Evolutionary conservation across 2,329 filamentous ascomycete genomes (phyloP).

Genomic region (Colletotrichum simmondsii): DNA sequence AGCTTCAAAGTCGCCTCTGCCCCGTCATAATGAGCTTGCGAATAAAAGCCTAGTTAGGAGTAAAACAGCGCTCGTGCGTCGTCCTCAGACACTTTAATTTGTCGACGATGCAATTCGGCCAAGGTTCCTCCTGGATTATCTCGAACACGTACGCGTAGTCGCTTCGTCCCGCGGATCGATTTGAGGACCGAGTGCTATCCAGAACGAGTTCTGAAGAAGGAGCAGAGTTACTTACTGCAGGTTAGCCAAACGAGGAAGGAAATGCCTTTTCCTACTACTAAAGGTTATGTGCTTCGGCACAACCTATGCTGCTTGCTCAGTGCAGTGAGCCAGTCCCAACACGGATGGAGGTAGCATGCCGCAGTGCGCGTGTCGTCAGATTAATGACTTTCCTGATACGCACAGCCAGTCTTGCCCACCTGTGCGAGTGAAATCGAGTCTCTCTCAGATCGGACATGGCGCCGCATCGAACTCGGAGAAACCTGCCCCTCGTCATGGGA

Average conservation of each 20-base stretch:
- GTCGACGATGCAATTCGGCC: background rate
- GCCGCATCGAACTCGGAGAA: conserved; percentile 8
- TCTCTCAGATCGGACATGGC: conserved; percentile 12
- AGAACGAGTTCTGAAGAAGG: background rate
- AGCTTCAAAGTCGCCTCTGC: background rate
- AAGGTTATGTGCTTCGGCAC: background rate
- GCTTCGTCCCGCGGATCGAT: conserved; percentile 13
- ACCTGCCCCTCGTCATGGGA: background rate
- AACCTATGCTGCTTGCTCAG: background rate
- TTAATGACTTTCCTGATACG: conserved; percentile 1
- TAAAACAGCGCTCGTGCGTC: conserved; percentile 4
- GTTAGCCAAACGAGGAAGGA: background rate
- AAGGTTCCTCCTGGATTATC: conserved; percentile 20
- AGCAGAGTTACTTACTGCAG: background rate
- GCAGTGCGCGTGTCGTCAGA: background rate
- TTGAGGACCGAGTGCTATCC: background rate
- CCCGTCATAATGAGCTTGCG: background rate
- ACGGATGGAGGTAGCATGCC: conserved; percentile 1
- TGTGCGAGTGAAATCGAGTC: background rate
- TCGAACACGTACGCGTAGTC: conserved; percentile 34
- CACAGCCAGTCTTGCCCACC: background rate
- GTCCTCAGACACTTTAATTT: conserved; percentile 13
- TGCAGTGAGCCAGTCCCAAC: conserved; percentile 4
- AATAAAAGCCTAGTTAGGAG: background rate
- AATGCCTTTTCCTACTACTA: background rate